Evolutionary conservation across 2,329 filamentous ascomycete genomes (phyloP).

Genomic region (Ascochyta pisi): DNA sequence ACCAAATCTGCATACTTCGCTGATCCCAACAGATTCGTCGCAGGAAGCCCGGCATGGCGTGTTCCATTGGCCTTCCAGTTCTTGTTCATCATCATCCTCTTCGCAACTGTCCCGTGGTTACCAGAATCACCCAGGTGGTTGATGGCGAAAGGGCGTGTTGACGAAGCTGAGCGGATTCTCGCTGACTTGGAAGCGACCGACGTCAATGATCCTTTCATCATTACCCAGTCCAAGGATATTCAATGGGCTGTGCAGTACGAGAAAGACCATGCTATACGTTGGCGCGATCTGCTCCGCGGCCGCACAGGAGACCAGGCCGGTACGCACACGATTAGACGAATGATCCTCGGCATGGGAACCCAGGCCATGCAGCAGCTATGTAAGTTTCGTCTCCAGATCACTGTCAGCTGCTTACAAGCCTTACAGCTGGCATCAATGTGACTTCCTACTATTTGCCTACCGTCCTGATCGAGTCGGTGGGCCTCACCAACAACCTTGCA

Average conservation of each 20-base stretch:
- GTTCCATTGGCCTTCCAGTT: conserved; percentile 56
- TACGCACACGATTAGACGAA: conserved; percentile 58
- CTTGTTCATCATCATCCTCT: conserved; percentile 58
- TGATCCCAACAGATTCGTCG: conserved; percentile 21
- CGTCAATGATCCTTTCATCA: conserved; percentile 52
- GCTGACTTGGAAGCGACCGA: conserved; percentile 57
- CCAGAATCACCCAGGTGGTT: conserved; percentile 58
- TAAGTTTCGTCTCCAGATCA: conserved; percentile 37
- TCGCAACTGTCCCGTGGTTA: conserved; percentile 55
- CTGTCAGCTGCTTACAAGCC: conserved; percentile 19
- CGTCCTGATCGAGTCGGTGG: conserved; percentile 65
- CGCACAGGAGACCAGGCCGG: conserved; percentile 53
- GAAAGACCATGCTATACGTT: conserved; percentile 57
- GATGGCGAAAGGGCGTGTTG: conserved; percentile 52
- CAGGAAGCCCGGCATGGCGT: conserved; percentile 29
- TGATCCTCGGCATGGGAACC: conserved; percentile 62
- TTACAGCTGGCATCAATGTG: conserved; percentile 45
- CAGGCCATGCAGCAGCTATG: conserved; percentile 60
- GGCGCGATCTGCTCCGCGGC: conserved; percentile 58
- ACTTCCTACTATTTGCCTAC: conserved; percentile 63
- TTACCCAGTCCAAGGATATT: conserved; percentile 56
- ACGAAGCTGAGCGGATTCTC: conserved; percentile 58
- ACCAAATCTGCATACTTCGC: background rate
- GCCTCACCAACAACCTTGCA: conserved; percentile 59
- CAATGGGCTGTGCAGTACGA: conserved; percentile 59